phyloP scores from a whole-genome alignment of 306 rosid genomes.

The Prunus fruticosa region DNA sequence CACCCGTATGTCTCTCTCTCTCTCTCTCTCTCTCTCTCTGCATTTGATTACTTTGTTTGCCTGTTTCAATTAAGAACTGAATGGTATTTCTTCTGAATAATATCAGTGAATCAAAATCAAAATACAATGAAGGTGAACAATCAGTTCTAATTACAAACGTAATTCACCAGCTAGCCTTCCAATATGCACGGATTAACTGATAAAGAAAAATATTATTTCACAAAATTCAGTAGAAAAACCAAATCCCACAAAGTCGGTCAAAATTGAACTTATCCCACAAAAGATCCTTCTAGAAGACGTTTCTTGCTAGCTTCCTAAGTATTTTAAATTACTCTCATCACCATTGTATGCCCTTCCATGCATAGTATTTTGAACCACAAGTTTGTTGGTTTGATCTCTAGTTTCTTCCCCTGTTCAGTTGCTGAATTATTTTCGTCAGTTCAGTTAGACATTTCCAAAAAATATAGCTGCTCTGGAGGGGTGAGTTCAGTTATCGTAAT shows the following conservation, averaged over 20 bases:
- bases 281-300: background rate
- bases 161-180: background rate
- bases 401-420: background rate
- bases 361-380: slow-evolving; percentile 4
- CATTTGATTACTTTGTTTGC: background rate
- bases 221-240: background rate
- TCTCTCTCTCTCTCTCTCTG: background rate
- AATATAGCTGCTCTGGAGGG: background rate
- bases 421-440: background rate
- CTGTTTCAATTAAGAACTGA: background rate
- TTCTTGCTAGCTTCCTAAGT: background rate
- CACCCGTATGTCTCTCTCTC: slow-evolving; percentile 49
- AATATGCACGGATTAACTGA: background rate
- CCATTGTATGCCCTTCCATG: background rate
- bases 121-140: background rate
- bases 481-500: background rate
- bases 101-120: background rate
- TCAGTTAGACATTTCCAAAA: background rate
- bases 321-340: background rate
- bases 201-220: background rate
- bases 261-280: background rate
- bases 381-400: background rate
- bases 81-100: background rate
- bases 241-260: background rate
- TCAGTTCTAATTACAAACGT: background rate